Evolutionary conservation across 495 filamentous ascomycete genomes (phyloP), one percentile per base, ranked within the genome.

Genomic region (Penicillium cinerascens): DNA sequence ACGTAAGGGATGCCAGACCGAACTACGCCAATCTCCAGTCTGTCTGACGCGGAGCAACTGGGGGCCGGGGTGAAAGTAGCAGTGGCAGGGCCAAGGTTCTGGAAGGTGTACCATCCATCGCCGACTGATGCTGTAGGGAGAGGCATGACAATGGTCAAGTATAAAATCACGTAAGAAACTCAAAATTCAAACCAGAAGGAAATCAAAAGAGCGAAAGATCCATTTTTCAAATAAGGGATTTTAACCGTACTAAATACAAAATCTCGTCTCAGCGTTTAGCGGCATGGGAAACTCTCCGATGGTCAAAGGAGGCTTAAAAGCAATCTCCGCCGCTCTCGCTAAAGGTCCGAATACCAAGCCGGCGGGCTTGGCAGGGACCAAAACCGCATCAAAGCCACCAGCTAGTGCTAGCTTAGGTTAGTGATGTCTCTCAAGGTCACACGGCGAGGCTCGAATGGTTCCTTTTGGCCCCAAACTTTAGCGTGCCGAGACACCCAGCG

Each of bases 321-420:
- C 42, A 45, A 49, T 55, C 47, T 55, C 52, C 47, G 26, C 33
- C 38, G 16, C 33, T 29, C 47, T 50, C 47, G 42, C 47, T 50
- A 50, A 49, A n/a, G 26, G 44, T 29, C 15, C 22, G 48, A 44
- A 11, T 44, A 15, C 40, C 45, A 33, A 21, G 33, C 29, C 26
- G 21, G 11, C 27, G 40, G 52, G 46, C 52, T 55, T 55, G 52
- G 52, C 52, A 50, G 38, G 47, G 52, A 40, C 35, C 22, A 41
- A 46, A 29, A 16, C 9, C n/a, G 9, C 15, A 38, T 29, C 40
- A 44, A 44, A 52, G 21, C 21, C 21, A 27, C 44, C 13, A 29
- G n/a, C 49, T 51, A 52, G 50, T 11, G 16, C 50, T 25, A 17
- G 41, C 4, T 52, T 2, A 11, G 42, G 42, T 35, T 52, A 52